phyloP scores from a whole-genome alignment of 2,329 filamentous ascomycete species.

The Pestalotiopsis sp. region DNA sequence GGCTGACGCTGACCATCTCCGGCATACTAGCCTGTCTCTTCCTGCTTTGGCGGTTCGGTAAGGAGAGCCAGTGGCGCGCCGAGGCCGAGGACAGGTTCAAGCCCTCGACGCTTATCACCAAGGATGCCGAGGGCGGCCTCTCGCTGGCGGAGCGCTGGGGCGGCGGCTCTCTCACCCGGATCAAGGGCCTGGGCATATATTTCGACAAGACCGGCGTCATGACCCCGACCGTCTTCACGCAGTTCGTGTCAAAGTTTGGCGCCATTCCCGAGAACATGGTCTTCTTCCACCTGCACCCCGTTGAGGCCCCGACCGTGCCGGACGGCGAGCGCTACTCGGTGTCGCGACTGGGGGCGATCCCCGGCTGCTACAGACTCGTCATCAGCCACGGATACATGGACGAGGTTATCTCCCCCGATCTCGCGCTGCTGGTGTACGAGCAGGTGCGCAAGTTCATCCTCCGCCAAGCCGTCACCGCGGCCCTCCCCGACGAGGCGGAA shows the following conservation, averaged over 20 bases:
- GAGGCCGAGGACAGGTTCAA: conserved; percentile 65
- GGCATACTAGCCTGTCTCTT: conserved; percentile 66
- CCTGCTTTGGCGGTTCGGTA: conserved; percentile 77
- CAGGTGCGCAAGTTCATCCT: conserved; percentile 57
- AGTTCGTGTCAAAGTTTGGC: conserved; percentile 73
- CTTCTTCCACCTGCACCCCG: conserved; percentile 73
- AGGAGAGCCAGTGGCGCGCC: conserved; percentile 75
- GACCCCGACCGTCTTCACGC: conserved; percentile 68
- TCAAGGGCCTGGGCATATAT: conserved; percentile 69
- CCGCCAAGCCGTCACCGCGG: conserved; percentile 27
- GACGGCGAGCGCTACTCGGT: conserved; percentile 50
- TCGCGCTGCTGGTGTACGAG: conserved; percentile 62
- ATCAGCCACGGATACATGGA: conserved; percentile 76
- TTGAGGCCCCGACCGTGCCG: conserved; percentile 59
- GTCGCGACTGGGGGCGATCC: conserved; percentile 46
- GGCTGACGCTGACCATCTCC: conserved; percentile 74
- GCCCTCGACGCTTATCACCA: conserved; percentile 40
- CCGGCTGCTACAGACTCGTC: conserved; percentile 69
- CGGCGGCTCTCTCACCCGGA: conserved; percentile 44
- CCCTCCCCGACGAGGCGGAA: conserved; percentile 14
- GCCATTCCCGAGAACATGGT: conserved; percentile 69
- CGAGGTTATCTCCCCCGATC: conserved; percentile 66
- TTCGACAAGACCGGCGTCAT: conserved; percentile 75
- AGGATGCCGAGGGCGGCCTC: conserved; percentile 27
- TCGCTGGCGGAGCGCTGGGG: conserved; percentile 41